A percentile compares a stretch with the other conserved stretches of the same genome.
phyloP scores from a whole-genome alignment of 257 asterid species.

The Eustoma russellianum region DNA sequence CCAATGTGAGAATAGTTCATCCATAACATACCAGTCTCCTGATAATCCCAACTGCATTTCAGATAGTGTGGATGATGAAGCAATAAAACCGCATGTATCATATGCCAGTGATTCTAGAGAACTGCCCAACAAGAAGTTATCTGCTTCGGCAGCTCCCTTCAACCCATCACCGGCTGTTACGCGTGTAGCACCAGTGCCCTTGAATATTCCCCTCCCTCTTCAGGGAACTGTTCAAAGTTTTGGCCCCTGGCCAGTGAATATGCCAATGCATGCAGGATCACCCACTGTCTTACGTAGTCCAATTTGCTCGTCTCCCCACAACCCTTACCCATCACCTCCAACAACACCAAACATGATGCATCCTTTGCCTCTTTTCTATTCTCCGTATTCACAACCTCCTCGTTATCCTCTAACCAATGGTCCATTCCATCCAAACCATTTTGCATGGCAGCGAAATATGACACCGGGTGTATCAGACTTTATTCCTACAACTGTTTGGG shows the following conservation, averaged over 20 bases:
- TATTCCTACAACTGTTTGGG: conserved; percentile 67
- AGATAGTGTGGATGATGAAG: conserved; percentile 40
- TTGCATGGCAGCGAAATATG: conserved; percentile 72
- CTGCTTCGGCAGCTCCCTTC: conserved; percentile 97
- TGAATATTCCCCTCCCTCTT: conserved; percentile 47
- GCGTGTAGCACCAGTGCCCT: conserved; percentile 56
- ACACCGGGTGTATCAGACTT: conserved; percentile 50
- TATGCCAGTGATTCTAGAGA: conserved; percentile 49
- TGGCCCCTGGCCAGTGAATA: conserved; percentile 83
- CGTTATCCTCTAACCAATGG: conserved; percentile 54
- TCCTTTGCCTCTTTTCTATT: conserved; percentile 78
- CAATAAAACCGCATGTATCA: conserved; percentile 25
- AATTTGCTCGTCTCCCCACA: conserved; percentile 76
- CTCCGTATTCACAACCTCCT: conserved; percentile 70
- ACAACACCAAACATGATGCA: conserved; percentile 83
- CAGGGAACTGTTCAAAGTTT: conserved; percentile 50
- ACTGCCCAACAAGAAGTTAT: conserved; percentile 58
- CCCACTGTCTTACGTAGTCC: conserved; percentile 58
- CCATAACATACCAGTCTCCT: conserved; percentile 15
- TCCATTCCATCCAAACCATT: conserved; percentile 63
- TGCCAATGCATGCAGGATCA: conserved; percentile 81
- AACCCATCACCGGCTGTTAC: conserved; percentile 62
- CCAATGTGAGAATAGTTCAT: conserved; percentile 26
- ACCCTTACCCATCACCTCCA: conserved; percentile 86
- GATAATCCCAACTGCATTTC: conserved; percentile 24